Evolutionary conservation across 1,284 basidiomycete species (phyloP).

Genomic region (Coniophora puteana): DNA sequence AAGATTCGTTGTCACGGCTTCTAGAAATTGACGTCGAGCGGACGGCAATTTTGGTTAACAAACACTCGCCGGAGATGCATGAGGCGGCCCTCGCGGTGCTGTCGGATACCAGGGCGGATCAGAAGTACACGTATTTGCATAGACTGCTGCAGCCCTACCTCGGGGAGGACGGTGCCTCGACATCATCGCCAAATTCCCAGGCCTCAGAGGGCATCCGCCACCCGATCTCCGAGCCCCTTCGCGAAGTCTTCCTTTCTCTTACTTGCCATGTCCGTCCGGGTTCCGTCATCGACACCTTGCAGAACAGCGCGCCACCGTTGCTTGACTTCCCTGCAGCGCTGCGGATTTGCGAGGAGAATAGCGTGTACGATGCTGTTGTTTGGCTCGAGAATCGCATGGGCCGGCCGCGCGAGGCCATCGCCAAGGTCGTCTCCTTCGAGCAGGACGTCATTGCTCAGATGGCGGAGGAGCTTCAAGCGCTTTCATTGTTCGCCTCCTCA

Average conservation of each 20-base stretch:
- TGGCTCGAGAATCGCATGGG: constrained; percentile 78
- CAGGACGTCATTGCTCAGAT: too few relatives aligned
- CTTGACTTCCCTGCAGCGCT: constrained; percentile 62
- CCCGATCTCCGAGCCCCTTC: constrained; percentile 43
- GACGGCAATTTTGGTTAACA: constrained; percentile 77
- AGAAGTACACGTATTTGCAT: constrained; percentile 77
- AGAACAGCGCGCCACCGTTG: constrained; percentile 39
- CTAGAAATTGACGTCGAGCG: constrained; percentile 58
- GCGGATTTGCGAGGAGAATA: constrained; percentile 61
- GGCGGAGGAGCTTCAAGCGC: constrained; percentile 46
- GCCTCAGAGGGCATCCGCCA: too few relatives aligned
- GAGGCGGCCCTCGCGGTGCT: constrained; percentile 49
- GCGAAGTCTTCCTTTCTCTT: constrained; percentile 67
- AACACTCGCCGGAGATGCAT: constrained; percentile 64
- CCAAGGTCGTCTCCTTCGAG: constrained; percentile 62
- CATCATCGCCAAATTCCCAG: too few relatives aligned
- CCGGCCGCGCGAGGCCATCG: constrained; percentile 61
- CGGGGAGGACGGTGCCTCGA: constrained; percentile 32
- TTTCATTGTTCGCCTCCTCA: constrained; percentile 21
- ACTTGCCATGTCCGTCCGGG: constrained; percentile 70
- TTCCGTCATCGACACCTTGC: constrained; percentile 65
- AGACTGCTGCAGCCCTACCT: constrained; percentile 63
- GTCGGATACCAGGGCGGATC: constrained; percentile 40
- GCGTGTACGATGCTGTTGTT: constrained; percentile 74
- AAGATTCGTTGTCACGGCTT: constrained; percentile 59